Evolutionary conservation across 2,329 filamentous ascomycete genomes (phyloP).

Genomic region (Fusarium gaditjirri): DNA sequence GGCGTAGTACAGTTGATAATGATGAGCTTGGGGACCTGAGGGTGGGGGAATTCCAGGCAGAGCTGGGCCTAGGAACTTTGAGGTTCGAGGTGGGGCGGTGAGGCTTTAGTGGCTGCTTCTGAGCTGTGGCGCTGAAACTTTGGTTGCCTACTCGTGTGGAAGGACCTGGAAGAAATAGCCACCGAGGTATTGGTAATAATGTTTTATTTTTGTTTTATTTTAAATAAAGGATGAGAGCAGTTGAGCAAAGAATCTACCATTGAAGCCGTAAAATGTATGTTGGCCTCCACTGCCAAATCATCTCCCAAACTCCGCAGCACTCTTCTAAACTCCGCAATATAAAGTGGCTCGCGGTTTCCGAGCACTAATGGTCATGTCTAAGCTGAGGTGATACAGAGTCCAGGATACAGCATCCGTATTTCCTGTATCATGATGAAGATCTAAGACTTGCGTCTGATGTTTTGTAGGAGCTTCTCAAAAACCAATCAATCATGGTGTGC

Average conservation of each 20-base stretch:
- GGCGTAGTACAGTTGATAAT: constrained; percentile 14
- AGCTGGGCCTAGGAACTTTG: background rate
- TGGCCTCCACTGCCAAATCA: background rate
- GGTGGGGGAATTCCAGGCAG: constrained; percentile 30
- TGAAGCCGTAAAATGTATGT: background rate
- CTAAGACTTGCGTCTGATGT: background rate
- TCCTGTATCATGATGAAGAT: background rate
- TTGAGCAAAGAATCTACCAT: background rate
- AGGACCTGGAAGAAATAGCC: constrained; percentile 24
- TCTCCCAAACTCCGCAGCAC: constrained; percentile 26
- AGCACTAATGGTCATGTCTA: background rate
- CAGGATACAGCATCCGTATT: background rate
- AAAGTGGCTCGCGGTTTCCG: background rate
- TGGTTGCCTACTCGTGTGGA: constrained; percentile 9
- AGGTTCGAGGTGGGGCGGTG: constrained; percentile 39
- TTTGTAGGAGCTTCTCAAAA: background rate
- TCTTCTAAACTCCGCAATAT: constrained; percentile 28
- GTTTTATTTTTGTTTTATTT: background rate
- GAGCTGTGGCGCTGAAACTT: constrained; percentile 34
- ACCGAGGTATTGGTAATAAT: background rate
- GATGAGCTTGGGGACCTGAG: constrained; percentile 31
- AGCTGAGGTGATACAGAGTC: background rate
- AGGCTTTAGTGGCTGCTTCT: constrained; percentile 37
- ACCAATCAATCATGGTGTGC: background rate
- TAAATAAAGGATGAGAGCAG: background rate